Conservation (phyloP, 78 protist species). For the Dictyostelium firmibasis region DNA sequence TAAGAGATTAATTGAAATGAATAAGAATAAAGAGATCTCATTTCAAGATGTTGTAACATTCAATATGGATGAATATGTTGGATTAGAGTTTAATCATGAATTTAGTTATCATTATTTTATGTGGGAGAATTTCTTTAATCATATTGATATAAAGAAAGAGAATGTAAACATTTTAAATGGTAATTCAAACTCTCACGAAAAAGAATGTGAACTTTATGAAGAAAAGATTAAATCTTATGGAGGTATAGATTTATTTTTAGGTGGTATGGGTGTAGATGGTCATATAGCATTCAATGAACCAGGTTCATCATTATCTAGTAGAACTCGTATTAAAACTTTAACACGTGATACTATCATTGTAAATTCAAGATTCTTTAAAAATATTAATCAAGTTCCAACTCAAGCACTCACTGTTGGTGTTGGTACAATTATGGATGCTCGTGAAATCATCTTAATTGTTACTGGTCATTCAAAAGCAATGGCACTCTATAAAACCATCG, state of each 20-base stretch:
- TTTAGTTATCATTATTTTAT: constrained; percentile 93
- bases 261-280: constrained; percentile 95
- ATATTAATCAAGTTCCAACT: constrained; percentile 89
- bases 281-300: constrained; percentile 98
- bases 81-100: constrained; percentile 76
- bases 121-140: constrained; percentile 87
- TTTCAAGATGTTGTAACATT: constrained; percentile 88
- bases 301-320: constrained; percentile 81
- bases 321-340: constrained; percentile 91
- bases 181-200: constrained; percentile 60
- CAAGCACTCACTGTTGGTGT: constrained; percentile 95
- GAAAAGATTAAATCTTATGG: constrained; percentile 72
- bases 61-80: constrained; percentile 96
- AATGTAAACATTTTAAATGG: constrained; percentile 90
- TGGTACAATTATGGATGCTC: constrained; percentile 91
- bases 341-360: constrained; percentile 88
- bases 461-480: constrained; percentile 90
- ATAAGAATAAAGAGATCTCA: constrained; percentile 77
- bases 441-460: constrained; percentile 86
- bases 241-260: constrained; percentile 92
- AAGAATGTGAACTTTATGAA: constrained; percentile 86
- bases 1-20: constrained; percentile 69
- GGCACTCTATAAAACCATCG: constrained; percentile 86
- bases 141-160: constrained; percentile 87
- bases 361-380: constrained; percentile 91